These are phyloP conservation scores for Fagus sylvatica DNA, from an alignment of 306 rosid genomes.

Conservation along the genomic window DNA sequence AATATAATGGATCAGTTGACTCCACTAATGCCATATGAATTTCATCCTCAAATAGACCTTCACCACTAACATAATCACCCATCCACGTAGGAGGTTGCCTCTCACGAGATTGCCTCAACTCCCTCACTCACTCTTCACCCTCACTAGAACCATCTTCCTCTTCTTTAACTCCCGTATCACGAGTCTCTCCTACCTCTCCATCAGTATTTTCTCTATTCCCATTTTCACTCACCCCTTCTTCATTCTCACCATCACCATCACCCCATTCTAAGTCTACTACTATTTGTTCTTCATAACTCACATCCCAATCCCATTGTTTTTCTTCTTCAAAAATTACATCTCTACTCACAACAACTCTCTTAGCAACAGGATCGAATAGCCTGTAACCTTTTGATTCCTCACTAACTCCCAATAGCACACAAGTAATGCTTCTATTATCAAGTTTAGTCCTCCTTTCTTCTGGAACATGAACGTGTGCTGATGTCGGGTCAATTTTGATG, in stretches of 20 bases:
- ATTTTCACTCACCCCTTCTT: slow-evolving; percentile 12
- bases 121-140: slow-evolving; percentile 13
- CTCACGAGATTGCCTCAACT: slow-evolving; percentile 3
- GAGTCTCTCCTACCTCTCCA: too few species aligned
- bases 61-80: slow-evolving; percentile 19
- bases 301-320: neutral
- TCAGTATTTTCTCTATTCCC: slow-evolving; percentile 1
- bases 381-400: slow-evolving; percentile 24
- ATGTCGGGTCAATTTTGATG: too few species aligned
- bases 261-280: slow-evolving; percentile 16
- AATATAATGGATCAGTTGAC: neutral
- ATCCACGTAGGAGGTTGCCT: slow-evolving; percentile 9
- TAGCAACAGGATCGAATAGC: slow-evolving; percentile 6
- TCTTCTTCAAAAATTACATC: slow-evolving; percentile 28
- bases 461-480: slow-evolving; percentile 15
- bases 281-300: slow-evolving; percentile 7
- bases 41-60: slow-evolving; percentile 17
- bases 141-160: slow-evolving; percentile 10
- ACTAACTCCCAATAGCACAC: slow-evolving; percentile 10
- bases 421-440: neutral
- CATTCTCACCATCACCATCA: slow-evolving; percentile 13
- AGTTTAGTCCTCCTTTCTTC: neutral
- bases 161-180: slow-evolving; percentile 22
- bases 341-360: slow-evolving; percentile 10
- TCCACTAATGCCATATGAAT: neutral